Evolutionary conservation across 164 flowering plant genomes (phyloP), one percentile per base, ranked within the genome.

Genomic region (Magnolia sinica): DNA sequence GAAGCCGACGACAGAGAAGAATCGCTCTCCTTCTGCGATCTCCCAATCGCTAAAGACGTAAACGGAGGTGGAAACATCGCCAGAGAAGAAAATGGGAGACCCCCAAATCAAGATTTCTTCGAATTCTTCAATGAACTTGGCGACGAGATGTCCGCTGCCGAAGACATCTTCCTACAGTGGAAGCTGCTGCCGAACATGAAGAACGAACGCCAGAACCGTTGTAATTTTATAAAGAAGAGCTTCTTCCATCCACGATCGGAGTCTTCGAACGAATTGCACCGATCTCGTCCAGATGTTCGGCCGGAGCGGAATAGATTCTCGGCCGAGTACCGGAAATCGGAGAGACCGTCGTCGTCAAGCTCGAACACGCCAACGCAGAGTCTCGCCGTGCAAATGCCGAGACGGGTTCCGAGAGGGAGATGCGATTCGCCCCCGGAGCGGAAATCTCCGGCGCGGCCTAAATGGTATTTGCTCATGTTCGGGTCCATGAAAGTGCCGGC

Each of bases 91-190:
- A 64, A 29, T 7, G 78, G 58, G 1, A 19, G 78, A 22, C 63
- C 83, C 8, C 58, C 87, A 0, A 82, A 82, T 51, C 72, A 80
- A 3, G 87, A 87, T 1, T 45, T 77, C 22, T 92, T 92, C 79
- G 92, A 89, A 72, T 92, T 92, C 84, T 77, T 81, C 72, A 81
- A 78, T 64, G 79, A 80, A 74, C 8, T 50, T 19, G 79, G 50
- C 49, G 14, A 77, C 4, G 77, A 82, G 14, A 85, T 88, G 83
- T 79, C 81, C 23, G 81, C 89, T 1, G 94, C 93, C 16, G 94
- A 89, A 19, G 91, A 91, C 71, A 79, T 90, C 27, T 86, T 90
- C 75, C 76, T 85, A 74, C 73, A 86, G 71, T 94, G 94, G 7
- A 89, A 81, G 70, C 87, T 90, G 72, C 22, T 89, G 0, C 91